Base-by-base conservation (phyloP, 176 grass and related monocot species). In the Pontederia crassipes region DNA sequence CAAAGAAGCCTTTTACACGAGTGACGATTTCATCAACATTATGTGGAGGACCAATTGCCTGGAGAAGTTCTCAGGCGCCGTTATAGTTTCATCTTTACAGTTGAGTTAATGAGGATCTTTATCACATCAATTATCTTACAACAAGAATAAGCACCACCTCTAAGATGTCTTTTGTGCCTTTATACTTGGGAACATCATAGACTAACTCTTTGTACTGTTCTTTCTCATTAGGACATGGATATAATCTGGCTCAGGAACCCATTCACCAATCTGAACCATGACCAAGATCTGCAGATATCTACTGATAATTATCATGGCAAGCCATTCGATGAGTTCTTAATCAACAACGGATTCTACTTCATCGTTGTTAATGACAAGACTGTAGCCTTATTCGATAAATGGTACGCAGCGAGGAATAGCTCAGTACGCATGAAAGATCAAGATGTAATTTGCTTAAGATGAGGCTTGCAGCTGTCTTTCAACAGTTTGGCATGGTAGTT, bases 1-100 rank as follows among this genome's bases (percentile, higher is more conserved):
- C 2, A 71, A 71, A 16, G 90, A 90, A 86, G 82, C 74, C 59
- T 69, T 84, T 53, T 95, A 84, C 77, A 95, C 89, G 90, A 83
- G 83, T 16, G 73, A 81, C 49, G 71, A 80, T 0, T 95, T 89
- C 77, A 81, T 86, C 26, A 80, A 73, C 64, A 84, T 90, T 83
- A 87, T 95, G 90, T 90, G 86, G 90, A 52, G 65, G 8, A 72
- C 49, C 74, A 45, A 27, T 77, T 95, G 59, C 90, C 87, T 50
- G 64, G 83, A 40, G 72, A 90, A 55, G 78, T 90, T 18, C 74
- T 90, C 59, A 79, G 70, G 57, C 78, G 63, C 16, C 28, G 59
- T 4, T 87, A 69, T 45, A 84, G 82, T 76, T 89, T 95, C 76
- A 69, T 89, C 24, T 89, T 95, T 67, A 84, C 80, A 12, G 86